A percentile compares a stretch with the other conserved stretches of the same genome.
Evolutionary conservation across 176 grass and related monocot species (phyloP).

Genomic region (Oryza longistaminata): DNA sequence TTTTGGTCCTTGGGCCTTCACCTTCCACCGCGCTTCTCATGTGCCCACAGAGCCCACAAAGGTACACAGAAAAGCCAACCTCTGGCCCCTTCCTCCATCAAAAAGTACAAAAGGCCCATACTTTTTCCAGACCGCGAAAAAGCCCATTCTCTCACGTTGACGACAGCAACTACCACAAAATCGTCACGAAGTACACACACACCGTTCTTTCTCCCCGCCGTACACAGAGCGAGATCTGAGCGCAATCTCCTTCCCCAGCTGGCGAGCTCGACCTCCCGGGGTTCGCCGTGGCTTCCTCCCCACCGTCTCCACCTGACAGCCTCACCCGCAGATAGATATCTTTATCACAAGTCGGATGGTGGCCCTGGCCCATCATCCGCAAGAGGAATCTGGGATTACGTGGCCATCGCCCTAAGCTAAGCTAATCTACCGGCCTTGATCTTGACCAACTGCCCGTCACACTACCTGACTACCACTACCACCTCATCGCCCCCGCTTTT

Average conservation of each 20-base stretch:
- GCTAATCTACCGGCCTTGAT: neutral
- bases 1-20: no score
- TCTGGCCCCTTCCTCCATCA: no score
- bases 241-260: neutral
- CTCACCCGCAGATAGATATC: neutral
- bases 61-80: no score
- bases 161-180: neutral
- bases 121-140: no score
- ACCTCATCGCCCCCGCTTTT: neutral
- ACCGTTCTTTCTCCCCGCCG: neutral
- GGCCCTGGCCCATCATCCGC: neutral
- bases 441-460: slow-evolving; percentile 27
- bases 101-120: no score
- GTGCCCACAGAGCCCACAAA: no score
- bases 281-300: neutral
- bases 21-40: no score
- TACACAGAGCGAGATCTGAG: neutral
- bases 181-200: no score
- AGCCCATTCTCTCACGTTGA: no score
- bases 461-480: neutral
- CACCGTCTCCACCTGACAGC: neutral
- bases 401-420: neutral
- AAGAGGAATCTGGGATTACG: slow-evolving; percentile 2
- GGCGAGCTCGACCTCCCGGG: neutral
- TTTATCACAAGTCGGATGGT: neutral